Percentiles rank a stretch among this genome's conserved stretches.
Evolutionary conservation across 2,329 filamentous ascomycete species (phyloP).

Genomic region (Phialophora tarda): DNA sequence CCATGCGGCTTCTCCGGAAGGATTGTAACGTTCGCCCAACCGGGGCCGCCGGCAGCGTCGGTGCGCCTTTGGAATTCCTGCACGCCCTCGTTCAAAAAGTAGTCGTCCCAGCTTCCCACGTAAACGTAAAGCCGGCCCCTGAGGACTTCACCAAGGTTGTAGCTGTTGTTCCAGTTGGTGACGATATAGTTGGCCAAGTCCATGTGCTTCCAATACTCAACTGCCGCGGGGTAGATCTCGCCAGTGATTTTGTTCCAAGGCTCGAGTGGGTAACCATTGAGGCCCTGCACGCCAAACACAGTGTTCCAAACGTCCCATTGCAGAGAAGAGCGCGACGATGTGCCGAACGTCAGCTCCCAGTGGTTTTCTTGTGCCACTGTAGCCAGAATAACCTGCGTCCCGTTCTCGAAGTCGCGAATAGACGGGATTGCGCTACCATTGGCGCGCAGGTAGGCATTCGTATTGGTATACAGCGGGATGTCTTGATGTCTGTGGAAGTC

Average conservation of each 20-base stretch:
- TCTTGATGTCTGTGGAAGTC: constrained; percentile 29
- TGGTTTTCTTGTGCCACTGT: constrained; percentile 28
- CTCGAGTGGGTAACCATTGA: constrained; percentile 27
- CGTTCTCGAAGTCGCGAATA: constrained; percentile 27
- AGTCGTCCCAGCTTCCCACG: constrained; percentile 29
- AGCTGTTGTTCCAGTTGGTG: constrained; percentile 28
- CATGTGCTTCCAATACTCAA: constrained; percentile 29
- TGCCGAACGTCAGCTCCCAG: constrained; percentile 30
- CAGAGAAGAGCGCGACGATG: constrained; percentile 19
- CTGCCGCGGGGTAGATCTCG: constrained; percentile 27
- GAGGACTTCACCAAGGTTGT: constrained; percentile 25
- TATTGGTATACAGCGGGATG: constrained; percentile 24
- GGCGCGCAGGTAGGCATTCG: constrained; percentile 20
- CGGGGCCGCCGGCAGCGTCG: constrained; percentile 16
- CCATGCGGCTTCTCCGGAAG: constrained; percentile 25
- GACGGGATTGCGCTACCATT: constrained; percentile 25
- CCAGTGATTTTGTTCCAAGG: constrained; percentile 31
- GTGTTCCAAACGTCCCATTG: constrained; percentile 33
- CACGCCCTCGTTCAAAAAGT: constrained; percentile 28
- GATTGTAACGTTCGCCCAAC: constrained; percentile 27
- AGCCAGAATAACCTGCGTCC: constrained; percentile 18
- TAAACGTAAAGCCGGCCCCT: constrained; percentile 21
- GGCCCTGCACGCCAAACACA: constrained; percentile 27
- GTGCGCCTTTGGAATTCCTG: constrained; percentile 25
- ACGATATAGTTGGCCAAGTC: constrained; percentile 26